Evolutionary conservation across 257 asterid genomes (phyloP).

Genomic region (Coffea canephora): DNA sequence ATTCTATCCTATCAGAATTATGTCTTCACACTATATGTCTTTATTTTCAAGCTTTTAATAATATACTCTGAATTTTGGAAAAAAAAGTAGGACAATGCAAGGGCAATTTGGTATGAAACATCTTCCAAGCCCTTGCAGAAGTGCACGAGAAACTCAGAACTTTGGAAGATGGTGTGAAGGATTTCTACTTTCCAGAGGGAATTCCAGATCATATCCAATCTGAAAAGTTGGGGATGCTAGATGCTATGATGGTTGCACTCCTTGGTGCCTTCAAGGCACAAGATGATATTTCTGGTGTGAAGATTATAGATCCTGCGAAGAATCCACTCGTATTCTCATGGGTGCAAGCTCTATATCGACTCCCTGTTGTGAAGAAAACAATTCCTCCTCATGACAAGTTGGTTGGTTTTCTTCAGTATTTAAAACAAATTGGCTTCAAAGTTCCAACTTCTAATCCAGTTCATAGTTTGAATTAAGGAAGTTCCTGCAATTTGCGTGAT

Average conservation of each 20-base stretch:
- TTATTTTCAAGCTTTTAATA: no score
- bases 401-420: conserved; percentile 19
- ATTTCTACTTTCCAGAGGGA: conserved; percentile 14
- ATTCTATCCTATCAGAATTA: no score
- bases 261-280: conserved; percentile 33
- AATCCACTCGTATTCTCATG: conserved; percentile 34
- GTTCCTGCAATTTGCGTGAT: no score
- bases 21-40: no score
- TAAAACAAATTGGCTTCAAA: no score
- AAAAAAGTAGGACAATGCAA: no score
- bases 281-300: conserved; percentile 32
- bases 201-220: neutral
- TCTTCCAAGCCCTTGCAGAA: conserved; percentile 14
- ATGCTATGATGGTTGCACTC: conserved; percentile 31
- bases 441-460: no score
- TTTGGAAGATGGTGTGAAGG: conserved; percentile 36
- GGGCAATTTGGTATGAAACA: no score
- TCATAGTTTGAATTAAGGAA: no score
- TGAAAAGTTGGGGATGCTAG: conserved; percentile 33
- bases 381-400: conserved; percentile 31
- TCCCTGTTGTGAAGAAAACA: conserved; percentile 24
- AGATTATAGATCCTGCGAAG: conserved; percentile 33
- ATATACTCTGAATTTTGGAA: no score
- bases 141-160: conserved; percentile 24
- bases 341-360: conserved; percentile 29